phyloP scores from a whole-genome alignment of 176 grass and related monocot species.

The Carex kokanica region DNA sequence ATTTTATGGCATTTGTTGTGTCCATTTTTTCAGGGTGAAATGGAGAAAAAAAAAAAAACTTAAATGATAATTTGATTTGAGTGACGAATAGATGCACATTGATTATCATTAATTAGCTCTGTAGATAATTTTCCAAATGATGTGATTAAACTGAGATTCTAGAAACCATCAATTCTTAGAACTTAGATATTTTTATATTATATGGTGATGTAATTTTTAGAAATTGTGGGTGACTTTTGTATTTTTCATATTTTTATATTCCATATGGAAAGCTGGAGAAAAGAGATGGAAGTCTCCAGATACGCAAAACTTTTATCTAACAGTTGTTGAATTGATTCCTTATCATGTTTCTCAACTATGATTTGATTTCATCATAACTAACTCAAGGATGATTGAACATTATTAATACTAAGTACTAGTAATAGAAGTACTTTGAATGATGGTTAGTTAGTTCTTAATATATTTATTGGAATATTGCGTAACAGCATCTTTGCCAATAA shows the following conservation, averaged over 20 bases:
- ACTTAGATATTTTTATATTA: neutral
- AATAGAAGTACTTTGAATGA: neutral
- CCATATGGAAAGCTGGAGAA: constrained; percentile 3
- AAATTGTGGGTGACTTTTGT: neutral
- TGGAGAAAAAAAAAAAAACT: neutral
- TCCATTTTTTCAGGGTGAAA: neutral
- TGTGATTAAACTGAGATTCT: neutral
- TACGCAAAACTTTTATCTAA: constrained; percentile 30
- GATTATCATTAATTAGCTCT: neutral
- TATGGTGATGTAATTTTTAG: neutral
- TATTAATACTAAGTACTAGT: neutral
- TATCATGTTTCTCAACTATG: constrained; percentile 26
- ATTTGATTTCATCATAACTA: constrained; percentile 24
- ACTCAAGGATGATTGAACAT: constrained; percentile 10
- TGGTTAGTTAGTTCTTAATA: neutral
- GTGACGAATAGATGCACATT: neutral
- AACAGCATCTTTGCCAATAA: neutral
- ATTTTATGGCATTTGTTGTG: neutral
- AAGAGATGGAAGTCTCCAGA: constrained; percentile 13
- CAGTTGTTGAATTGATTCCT: constrained; percentile 25
- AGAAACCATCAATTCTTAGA: neutral
- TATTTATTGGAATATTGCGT: neutral
- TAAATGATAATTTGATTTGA: neutral
- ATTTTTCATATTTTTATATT: constrained; percentile 13
- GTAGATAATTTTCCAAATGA: neutral